phyloP scores from a whole-genome alignment of 2,329 filamentous ascomycete genomes.

The Onygenales sp. region DNA sequence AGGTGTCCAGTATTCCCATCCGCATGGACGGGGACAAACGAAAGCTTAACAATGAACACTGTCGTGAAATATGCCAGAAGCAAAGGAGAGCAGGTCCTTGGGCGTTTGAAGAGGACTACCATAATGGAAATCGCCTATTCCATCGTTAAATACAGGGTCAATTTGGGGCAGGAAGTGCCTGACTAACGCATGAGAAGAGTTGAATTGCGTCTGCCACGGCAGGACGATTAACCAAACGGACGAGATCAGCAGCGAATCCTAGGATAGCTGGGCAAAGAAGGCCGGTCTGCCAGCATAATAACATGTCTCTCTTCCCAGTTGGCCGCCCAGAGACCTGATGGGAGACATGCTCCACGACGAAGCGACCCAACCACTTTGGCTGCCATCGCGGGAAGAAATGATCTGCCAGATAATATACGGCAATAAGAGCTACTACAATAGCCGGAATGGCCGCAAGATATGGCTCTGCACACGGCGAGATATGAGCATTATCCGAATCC shows the following conservation, averaged over 20 bases:
- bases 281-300: conserved; percentile 24
- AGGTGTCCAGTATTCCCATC: too few relatives aligned
- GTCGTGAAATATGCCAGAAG: conserved; percentile 27
- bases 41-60: conserved; percentile 25
- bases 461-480: conserved; percentile 25
- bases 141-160: conserved; percentile 5
- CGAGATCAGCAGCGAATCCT: conserved; percentile 26
- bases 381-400: conserved; percentile 18
- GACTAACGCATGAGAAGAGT: conserved; percentile 30
- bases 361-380: conserved; percentile 44
- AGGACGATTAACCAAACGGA: conserved; percentile 17
- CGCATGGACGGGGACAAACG: conserved; percentile 14
- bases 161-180: conserved; percentile 6
- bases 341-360: conserved; percentile 37
- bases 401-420: conserved; percentile 20
- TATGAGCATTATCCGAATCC: conserved; percentile 27
- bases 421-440: conserved; percentile 17
- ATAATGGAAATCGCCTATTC: conserved; percentile 24
- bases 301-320: conserved; percentile 20
- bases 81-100: conserved; percentile 31
- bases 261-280: conserved; percentile 30
- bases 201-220: conserved; percentile 16
- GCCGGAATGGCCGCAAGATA: conserved; percentile 24
- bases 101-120: conserved; percentile 29
- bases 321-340: conserved; percentile 18